Base-by-base conservation (phyloP, 768 basidiomycete species). In the Psilocybe sp. region DNA sequence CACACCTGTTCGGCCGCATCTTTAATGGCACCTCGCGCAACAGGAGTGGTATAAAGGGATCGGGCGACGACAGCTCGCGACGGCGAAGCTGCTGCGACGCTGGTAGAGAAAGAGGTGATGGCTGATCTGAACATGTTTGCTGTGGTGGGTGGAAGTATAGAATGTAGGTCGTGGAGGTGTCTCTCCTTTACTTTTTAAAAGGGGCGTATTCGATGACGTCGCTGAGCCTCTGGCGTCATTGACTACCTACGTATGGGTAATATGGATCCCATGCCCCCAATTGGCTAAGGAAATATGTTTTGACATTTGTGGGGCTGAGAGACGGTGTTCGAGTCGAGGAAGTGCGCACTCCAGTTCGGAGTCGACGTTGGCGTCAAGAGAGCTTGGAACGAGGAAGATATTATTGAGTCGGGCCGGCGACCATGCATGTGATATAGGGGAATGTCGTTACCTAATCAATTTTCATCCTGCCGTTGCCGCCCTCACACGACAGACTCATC, bases 1-100 rank as follows among this genome's bases (percentile, higher is more conserved):
- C 60, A 12, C 19, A 77, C 77, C 49, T 69, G 70, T 20, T 76
- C 68, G 37, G 76, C 77, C 16, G 67, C 65, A 19, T 77, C 76
- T 0, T 28, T 28, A 7, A 28, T 28, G 0, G 70, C 71, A 47
- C 76, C 75, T 2, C 51, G 57, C 9, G 68, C 59, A 19, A 61
- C 47, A 5, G 71, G 68, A 10, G 71, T 68, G 1, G 64, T 51
- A 53, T 76, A 74, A 51, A 78, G 56, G 16, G 49, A 28, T 28
- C 42, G 33, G 41, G 35, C 13, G 4, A 20, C 51, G 50, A 40
- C 46, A 40, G 39, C 19, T 20, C 15, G 50, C 34, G 23, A 28
- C 23, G 23, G 7, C 23, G 23, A 28, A 4, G 23, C 43, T 16
- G 40, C 35, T 23, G 47, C 31, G 20, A 39, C 39, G 46, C 40